Evolutionary conservation across 495 filamentous ascomycete species (phyloP).

Genomic region (Beverwykella pulmonaria): DNA sequence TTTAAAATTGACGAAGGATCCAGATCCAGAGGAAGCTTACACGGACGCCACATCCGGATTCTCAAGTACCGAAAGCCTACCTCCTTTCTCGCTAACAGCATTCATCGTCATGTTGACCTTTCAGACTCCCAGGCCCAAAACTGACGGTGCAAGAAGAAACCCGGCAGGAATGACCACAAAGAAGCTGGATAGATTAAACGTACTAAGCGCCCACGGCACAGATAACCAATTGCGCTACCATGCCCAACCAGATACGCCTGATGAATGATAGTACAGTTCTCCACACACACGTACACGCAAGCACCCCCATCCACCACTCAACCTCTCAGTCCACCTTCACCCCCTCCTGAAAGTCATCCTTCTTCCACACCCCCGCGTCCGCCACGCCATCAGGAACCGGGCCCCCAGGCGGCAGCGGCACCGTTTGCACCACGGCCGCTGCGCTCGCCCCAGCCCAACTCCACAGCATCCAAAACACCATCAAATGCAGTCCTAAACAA

Average conservation of each 20-base stretch:
- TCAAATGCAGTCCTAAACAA: conserved; percentile 81
- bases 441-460: conserved; percentile 47
- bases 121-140: no score
- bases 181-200: neutral
- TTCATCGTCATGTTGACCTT: no score
- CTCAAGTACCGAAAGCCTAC: no score
- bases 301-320: neutral
- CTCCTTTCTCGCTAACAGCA: no score
- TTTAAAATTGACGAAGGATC: no score
- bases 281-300: neutral
- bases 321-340: neutral
- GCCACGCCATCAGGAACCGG: conserved; percentile 39
- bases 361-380: conserved; percentile 53
- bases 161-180: neutral
- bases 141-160: neutral
- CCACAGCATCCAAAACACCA: conserved; percentile 85
- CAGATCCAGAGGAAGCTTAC: no score
- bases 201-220: conserved; percentile 12
- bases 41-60: no score
- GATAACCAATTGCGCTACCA: neutral
- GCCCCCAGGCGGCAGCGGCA: neutral
- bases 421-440: conserved; percentile 36
- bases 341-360: conserved; percentile 55
- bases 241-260: neutral
- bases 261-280: neutral